phyloP scores from a whole-genome alignment of 352 stramenopile genomes.

The Phytopythium sindhum region DNA sequence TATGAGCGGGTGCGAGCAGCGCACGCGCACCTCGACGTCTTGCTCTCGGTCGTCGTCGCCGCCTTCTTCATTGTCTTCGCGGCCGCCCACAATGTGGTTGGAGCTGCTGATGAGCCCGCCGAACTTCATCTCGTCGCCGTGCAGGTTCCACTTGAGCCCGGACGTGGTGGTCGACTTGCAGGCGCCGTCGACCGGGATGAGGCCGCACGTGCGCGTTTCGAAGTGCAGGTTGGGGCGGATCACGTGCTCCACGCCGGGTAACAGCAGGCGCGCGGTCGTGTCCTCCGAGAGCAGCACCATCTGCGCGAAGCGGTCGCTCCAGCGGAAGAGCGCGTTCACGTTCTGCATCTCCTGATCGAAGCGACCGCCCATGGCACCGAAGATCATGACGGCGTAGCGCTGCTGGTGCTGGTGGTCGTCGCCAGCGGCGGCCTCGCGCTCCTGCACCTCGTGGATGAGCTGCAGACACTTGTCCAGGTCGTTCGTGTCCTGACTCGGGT shows the following conservation, averaged over 20 bases:
- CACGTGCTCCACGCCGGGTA: slow-evolving; percentile 47
- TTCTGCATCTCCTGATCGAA: slow-evolving; percentile 98
- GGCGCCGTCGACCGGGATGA: slow-evolving; percentile 88
- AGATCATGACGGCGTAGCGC: slow-evolving; percentile 82
- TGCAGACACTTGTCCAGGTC: slow-evolving; percentile 94
- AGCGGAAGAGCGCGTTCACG: slow-evolving; percentile 91
- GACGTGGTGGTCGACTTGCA: slow-evolving; percentile 82
- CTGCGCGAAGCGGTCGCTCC: slow-evolving; percentile 71
- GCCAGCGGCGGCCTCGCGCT: slow-evolving; percentile 9
- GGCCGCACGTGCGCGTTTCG: slow-evolving; percentile 91
- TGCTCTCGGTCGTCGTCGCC: slow-evolving; percentile 7
- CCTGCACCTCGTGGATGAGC: slow-evolving; percentile 46
- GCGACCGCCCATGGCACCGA: slow-evolving; percentile 93
- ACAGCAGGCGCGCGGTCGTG: slow-evolving; percentile 85
- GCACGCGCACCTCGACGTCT: slow-evolving; percentile 53
- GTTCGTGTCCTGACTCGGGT: slow-evolving; percentile 91
- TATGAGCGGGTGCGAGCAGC: slow-evolving; percentile 76
- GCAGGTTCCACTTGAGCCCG: slow-evolving; percentile 90
- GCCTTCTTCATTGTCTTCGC: slow-evolving; percentile 22
- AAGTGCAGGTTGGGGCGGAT: slow-evolving; percentile 85
- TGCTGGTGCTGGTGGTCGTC: too few species aligned
- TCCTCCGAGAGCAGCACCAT: slow-evolving; percentile 89
- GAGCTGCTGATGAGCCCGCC: slow-evolving; percentile 83
- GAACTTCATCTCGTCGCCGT: slow-evolving; percentile 62
- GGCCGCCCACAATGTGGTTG: slow-evolving; percentile 46